Evolutionary conservation across 2,329 filamentous ascomycete genomes (phyloP), one percentile per base, ranked within the genome.

Genomic region (Drechslerella dactyloides): DNA sequence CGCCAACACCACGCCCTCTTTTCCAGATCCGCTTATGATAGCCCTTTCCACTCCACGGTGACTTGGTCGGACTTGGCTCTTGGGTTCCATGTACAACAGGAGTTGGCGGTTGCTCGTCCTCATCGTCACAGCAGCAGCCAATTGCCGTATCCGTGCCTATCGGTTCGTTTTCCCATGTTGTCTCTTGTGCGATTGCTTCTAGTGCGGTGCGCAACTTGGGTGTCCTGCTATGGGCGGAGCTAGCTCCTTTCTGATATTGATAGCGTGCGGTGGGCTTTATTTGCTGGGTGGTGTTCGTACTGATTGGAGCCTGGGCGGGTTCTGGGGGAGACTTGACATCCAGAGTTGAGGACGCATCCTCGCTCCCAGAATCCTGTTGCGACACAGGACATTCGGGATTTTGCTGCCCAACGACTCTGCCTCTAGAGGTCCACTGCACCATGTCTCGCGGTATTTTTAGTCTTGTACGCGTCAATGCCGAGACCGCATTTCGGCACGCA

Each of bases 21-120:
- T 72, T 72, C 68, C 68, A 72, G 40, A 72, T 72, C 11, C 60
- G 56, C 19, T 33, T 55, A 11, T 72, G 68, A 11, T 65, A 72
- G 23, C 68, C 68, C 1, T 56, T 72, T 17, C 68, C 68, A 13
- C 40, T 55, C 60, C 60, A 65, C 8, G 52, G 35, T 7, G 37
- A 48, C 27, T 57, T 72, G 2, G 42, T 60, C 2, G 57, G 8
- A 19, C 51, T 65, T 7, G 54, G 23, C 7, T 57, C 51, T 27
- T 19, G 46, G 8, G 23, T 57, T 15, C n/a, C 17, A 6, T 40
- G 60, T 1, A 27, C 50, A 2, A 55, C 33, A n/a, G 50, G 44
- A 7, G 44, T 44, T 2, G 60, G 30, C 50, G 30, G 40, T 15
- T 48, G 30, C 19, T 57, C 48, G 7, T 72, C 60, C 6, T 72